A percentile compares a stretch with the other conserved stretches of the same genome.
phyloP scores from a whole-genome alignment of 345 rosid genomes.

The Isatis tinctoria region DNA sequence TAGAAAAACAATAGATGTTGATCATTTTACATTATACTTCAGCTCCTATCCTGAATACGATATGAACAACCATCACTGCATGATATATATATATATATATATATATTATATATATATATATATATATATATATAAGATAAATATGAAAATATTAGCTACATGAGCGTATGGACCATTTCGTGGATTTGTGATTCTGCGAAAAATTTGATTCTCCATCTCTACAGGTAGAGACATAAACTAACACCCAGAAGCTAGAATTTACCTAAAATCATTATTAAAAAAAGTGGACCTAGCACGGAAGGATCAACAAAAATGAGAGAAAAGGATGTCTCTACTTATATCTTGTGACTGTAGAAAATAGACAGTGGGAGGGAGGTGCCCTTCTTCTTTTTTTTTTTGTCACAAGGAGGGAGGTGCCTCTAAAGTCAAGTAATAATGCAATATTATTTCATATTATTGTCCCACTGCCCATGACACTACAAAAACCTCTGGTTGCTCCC shows the following conservation, averaged over 20 bases:
- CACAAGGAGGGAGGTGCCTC: no score
- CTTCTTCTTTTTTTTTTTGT: no score
- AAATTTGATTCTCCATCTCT: background rate
- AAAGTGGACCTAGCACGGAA: background rate
- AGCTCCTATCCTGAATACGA: background rate
- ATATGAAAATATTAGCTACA: background rate
- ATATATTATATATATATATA: background rate
- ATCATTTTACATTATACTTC: background rate
- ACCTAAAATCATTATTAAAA: background rate
- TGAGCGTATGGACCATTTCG: background rate
- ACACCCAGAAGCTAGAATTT: background rate
- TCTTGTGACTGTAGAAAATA: background rate
- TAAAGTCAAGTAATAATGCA: conserved; percentile 6
- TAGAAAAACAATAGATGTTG: background rate
- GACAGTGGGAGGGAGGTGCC: background rate
- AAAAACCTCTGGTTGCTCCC: background rate
- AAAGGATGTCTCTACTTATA: background rate
- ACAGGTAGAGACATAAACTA: conserved; percentile 2
- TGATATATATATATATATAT: background rate
- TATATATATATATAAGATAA: background rate
- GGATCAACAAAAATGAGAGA: background rate
- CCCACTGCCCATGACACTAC: background rate
- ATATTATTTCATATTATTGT: background rate
- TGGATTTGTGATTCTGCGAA: background rate
- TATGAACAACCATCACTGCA: background rate